Percentiles rank a stretch among this genome's conserved stretches.
Conservation (phyloP, 768 basidiomycete species). For the Sarcodon sp. region DNA sequence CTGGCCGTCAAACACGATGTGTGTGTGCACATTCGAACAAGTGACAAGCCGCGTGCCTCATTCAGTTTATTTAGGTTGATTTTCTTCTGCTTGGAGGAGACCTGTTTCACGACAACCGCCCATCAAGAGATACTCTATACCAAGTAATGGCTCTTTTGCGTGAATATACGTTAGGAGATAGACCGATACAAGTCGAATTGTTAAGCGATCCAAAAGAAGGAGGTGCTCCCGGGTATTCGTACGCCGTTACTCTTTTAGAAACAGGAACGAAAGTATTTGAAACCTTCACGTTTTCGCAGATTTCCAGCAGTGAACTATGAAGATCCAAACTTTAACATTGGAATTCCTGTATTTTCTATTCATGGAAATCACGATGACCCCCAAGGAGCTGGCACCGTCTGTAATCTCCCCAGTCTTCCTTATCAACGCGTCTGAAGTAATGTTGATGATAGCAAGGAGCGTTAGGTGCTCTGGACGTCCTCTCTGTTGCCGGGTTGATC, state of each 20-base stretch:
- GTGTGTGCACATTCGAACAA: slow-evolving; percentile 15
- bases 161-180: slow-evolving; percentile 82
- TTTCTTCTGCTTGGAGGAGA: slow-evolving; percentile 93
- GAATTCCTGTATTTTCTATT: slow-evolving; percentile 96
- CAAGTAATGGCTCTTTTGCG: slow-evolving; percentile 81
- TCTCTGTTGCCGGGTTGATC: slow-evolving; percentile 86
- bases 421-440: background rate
- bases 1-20: slow-evolving; percentile 84
- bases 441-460: slow-evolving; percentile 65
- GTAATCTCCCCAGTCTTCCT: slow-evolving; percentile 14
- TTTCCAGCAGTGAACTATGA: slow-evolving; percentile 98
- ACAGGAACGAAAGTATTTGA: background rate
- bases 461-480: slow-evolving; percentile 86
- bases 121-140: slow-evolving; percentile 82
- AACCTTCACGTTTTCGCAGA: slow-evolving; percentile 24
- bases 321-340: slow-evolving; percentile 89
- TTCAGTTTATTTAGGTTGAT: slow-evolving; percentile 54
- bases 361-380: slow-evolving; percentile 99
- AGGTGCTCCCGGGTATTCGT: slow-evolving; percentile 77
- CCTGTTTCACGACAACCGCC: slow-evolving; percentile 95
- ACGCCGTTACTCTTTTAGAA: slow-evolving; percentile 14
- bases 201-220: slow-evolving; percentile 90
- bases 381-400: slow-evolving; percentile 84
- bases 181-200: slow-evolving; percentile 83
- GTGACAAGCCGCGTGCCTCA: slow-evolving; percentile 1